Evolutionary conservation across 176 grass and related monocot genomes (phyloP).

Genomic region (Olyra latifolia): DNA sequence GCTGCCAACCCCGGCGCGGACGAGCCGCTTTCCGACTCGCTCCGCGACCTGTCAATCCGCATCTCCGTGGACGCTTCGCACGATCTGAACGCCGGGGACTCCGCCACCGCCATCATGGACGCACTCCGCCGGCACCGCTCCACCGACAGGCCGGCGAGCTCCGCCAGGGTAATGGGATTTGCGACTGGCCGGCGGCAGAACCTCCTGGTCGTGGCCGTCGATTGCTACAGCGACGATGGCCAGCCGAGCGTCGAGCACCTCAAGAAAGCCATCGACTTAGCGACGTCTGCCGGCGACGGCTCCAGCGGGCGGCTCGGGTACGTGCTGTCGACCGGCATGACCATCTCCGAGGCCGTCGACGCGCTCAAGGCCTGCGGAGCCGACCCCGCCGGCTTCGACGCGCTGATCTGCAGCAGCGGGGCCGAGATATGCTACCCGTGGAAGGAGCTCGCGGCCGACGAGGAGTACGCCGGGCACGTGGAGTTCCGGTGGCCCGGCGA

Average conservation of each 20-base stretch:
- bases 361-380: conserved; percentile 51
- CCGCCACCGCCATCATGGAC: conserved; percentile 57
- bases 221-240: conserved; percentile 61
- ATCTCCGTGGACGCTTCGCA: conserved; percentile 62
- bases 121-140: conserved; percentile 48
- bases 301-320: conserved; percentile 48
- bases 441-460: conserved; percentile 58
- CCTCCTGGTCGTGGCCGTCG: conserved; percentile 60
- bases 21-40: conserved; percentile 76
- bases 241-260: conserved; percentile 27
- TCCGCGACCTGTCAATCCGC: conserved; percentile 72
- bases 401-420: conserved; percentile 81
- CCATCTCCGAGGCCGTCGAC: conserved; percentile 40
- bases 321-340: conserved; percentile 74
- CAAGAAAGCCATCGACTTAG: conserved; percentile 42
- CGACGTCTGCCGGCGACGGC: conserved; percentile 4
- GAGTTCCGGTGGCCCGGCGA: conserved; percentile 75
- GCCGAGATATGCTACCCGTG: conserved; percentile 90
- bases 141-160: not conserved
- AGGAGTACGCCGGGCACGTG: conserved; percentile 64
- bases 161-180: not conserved
- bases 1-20: not conserved
- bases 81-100: conserved; percentile 39
- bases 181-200: conserved; percentile 44
- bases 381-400: conserved; percentile 62